Base-by-base conservation (phyloP, 805 yeast genomes). In the Nakazawaea laoshanensis region DNA sequence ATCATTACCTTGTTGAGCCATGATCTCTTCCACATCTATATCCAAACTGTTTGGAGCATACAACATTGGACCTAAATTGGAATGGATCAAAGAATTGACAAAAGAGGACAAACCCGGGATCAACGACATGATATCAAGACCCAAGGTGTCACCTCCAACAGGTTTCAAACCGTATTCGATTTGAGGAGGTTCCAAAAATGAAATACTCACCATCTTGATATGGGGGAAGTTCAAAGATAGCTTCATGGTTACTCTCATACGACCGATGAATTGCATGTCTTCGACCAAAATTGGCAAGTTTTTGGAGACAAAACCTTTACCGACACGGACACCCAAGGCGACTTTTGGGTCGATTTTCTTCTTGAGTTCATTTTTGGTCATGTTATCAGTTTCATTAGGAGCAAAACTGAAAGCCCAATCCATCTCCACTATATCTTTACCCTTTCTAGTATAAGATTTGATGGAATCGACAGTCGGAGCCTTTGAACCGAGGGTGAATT, bases 71-170 rank as follows among this genome's bases (percentile, higher is more conserved):
- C 82, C 77, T 46, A 77, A 74, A 43, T 61, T 78, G 30, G 82
- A 59, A 53, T 83, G 80, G 48, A 83, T 74, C 52, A 78, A 64
- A 15, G 69, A 65, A 41, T 77, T 81, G 34, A 83, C 87, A 48
- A 82, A 76, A 3, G 75, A 62, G 16, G 84, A 68, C 49, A 83
- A 70, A 41, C 92, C 92, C 4, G 94, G 94, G 42, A 83, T 68
- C 45, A 82, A 66, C 3, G 88, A 76, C 94, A 83, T 83, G 44
- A 83, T 71, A 58, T 83, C 94, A 27, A 83, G 49, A 40, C 94
- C 94, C 39, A 83, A 67, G n/a, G 88, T 77, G 51, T 83, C 89
- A 59, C 94, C 92, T 52, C 92, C 92, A 33, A 83, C 80, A 7
- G 94, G 94, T 51, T 83, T 83, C 62, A 83, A 69, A 14, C 76